A percentile compares a stretch with the other conserved stretches of the same genome.
Conservation (phyloP, 164 flowering plant species). For the Hamamelis virginiana region DNA sequence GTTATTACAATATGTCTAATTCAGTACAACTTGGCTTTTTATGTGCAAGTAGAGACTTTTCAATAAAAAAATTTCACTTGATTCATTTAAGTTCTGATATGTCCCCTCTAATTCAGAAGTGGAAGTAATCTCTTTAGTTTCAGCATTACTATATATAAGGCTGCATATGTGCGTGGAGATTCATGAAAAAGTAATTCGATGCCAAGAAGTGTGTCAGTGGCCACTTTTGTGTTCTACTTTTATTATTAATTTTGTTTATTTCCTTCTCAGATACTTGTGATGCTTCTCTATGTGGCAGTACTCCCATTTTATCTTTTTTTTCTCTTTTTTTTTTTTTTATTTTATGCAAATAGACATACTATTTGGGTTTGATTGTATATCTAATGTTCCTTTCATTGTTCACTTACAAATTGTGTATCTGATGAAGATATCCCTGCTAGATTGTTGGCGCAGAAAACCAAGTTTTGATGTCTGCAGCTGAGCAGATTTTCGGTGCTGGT, state of each 20-base stretch:
- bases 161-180: too few relatives aligned
- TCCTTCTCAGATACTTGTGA: too few relatives aligned
- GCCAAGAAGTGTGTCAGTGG: not conserved
- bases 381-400: not conserved
- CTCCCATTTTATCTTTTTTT: not conserved
- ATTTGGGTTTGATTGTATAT: not conserved
- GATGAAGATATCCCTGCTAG: constrained; percentile 41
- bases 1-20: too few relatives aligned
- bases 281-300: not conserved
- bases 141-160: not conserved
- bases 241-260: too few relatives aligned
- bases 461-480: constrained; percentile 89
- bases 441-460: constrained; percentile 98
- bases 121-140: not conserved
- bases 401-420: constrained; percentile 21
- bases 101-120: not conserved
- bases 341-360: not conserved
- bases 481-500: constrained; percentile 96
- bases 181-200: not conserved
- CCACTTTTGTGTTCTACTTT: not conserved
- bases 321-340: not conserved
- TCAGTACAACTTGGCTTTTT: too few relatives aligned
- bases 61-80: too few relatives aligned
- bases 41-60: too few relatives aligned
- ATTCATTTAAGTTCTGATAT: too few relatives aligned